A percentile compares a stretch with the other conserved stretches of the same genome.
phyloP scores from a whole-genome alignment of 495 filamentous ascomycete genomes.

The Penicillium coffeae region DNA sequence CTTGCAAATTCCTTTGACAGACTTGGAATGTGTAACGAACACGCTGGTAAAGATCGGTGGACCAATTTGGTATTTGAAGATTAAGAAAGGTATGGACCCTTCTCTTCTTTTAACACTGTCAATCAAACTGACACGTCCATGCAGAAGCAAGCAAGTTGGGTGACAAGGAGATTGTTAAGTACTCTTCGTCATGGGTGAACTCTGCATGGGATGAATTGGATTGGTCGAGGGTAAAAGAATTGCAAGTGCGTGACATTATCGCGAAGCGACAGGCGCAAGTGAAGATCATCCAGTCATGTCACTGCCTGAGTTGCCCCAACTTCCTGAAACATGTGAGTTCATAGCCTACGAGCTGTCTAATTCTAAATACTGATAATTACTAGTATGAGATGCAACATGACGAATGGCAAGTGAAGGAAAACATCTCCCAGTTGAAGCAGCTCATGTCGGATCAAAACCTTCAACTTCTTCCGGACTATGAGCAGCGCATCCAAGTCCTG shows the following conservation, averaged over 20 bases:
- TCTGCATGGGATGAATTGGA: constrained; percentile 83
- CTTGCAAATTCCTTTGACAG: constrained; percentile 60
- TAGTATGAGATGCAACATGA: constrained; percentile 90
- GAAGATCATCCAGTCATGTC: constrained; percentile 49
- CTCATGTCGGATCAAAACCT: constrained; percentile 95
- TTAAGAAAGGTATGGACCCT: constrained; percentile 38
- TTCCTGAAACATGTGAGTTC: constrained; percentile 80
- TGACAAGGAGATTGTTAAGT: constrained; percentile 57
- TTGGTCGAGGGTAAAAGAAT: constrained; percentile 71
- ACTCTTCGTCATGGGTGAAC: constrained; percentile 65
- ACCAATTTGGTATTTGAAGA: constrained; percentile 41
- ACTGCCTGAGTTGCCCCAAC: constrained; percentile 62
- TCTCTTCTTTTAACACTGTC: not conserved
- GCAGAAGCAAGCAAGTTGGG: constrained; percentile 43
- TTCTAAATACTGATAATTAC: not conserved
- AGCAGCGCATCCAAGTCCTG: constrained; percentile 87
- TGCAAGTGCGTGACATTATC: constrained; percentile 69
- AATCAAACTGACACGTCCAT: not conserved
- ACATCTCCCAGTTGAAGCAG: constrained; percentile 77
- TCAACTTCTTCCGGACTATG: constrained; percentile 94
- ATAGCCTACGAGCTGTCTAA: not conserved
- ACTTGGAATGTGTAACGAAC: constrained; percentile 78
- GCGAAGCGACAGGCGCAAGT: constrained; percentile 63
- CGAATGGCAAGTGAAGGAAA: constrained; percentile 89
- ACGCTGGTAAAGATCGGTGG: constrained; percentile 61